Conservation (phyloP, 108 stramenopile species). For the Fragilaria crotonensis region DNA sequence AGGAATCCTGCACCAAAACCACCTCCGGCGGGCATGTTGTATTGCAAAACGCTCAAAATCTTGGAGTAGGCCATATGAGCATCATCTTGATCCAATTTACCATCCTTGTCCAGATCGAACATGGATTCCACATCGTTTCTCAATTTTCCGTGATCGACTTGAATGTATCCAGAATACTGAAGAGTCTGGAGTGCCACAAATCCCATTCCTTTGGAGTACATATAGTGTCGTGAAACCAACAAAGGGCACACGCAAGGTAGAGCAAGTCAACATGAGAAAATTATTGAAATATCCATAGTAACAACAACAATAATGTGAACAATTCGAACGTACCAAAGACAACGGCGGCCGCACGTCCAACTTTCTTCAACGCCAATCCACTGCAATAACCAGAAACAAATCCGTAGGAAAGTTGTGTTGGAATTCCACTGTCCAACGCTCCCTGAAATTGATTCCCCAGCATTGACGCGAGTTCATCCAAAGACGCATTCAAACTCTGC, state of each 20-base stretch:
- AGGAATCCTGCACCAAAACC: constrained; percentile 39
- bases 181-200: constrained; percentile 59
- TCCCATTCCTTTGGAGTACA: constrained; percentile 31
- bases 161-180: constrained; percentile 55
- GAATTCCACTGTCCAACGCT: constrained; percentile 38
- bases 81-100: constrained; percentile 28
- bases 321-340: constrained; percentile 35
- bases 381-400: constrained; percentile 64
- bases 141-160: constrained; percentile 61
- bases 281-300: not conserved
- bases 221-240: too few relatives aligned
- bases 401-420: constrained; percentile 58
- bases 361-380: constrained; percentile 65
- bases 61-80: constrained; percentile 10
- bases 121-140: constrained; percentile 16
- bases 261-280: constrained; percentile 3
- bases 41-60: constrained; percentile 25
- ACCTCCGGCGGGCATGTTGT: constrained; percentile 20
- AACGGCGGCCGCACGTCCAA: constrained; percentile 54
- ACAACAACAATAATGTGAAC: not conserved
- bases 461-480: constrained; percentile 25
- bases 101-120: constrained; percentile 38
- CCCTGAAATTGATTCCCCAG: constrained; percentile 13
- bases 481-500: constrained; percentile 34
- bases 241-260: too few relatives aligned